These are phyloP conservation scores for Trametes maxima DNA, from an alignment of 768 basidiomycete genomes.

Conservation along the genomic window DNA sequence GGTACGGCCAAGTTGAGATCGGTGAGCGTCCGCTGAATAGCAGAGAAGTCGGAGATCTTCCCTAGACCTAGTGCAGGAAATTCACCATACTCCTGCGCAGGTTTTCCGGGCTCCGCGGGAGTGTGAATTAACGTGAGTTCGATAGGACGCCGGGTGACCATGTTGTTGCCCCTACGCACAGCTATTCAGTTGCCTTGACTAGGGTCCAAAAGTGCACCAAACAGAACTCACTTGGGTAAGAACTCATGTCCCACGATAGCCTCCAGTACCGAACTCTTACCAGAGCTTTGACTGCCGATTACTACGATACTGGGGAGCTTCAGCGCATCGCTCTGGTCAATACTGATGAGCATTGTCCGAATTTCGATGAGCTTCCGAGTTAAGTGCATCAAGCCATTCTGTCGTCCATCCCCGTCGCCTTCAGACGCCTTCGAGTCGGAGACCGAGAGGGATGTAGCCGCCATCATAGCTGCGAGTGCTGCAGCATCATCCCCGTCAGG, in stretches of 20 bases:
- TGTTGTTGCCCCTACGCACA: conserved; percentile 84
- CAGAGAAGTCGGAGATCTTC: conserved; percentile 87
- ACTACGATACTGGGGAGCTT: conserved; percentile 98
- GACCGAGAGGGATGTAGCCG: conserved; percentile 78
- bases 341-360: conserved; percentile 88
- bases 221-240: conserved; percentile 84
- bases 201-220: not conserved
- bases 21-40: conserved; percentile 89
- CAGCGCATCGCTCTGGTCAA: conserved; percentile 93
- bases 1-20: conserved; percentile 96
- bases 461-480: conserved; percentile 73
- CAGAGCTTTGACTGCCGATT: conserved; percentile 97
- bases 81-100: conserved; percentile 83
- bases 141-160: conserved; percentile 98
- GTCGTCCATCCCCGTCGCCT: conserved; percentile 45
- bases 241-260: conserved; percentile 98
- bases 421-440: conserved; percentile 51
- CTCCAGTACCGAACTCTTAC: conserved; percentile 97
- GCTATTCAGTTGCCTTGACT: conserved; percentile 9
- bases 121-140: conserved; percentile 97
- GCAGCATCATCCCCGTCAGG: conserved; percentile 59
- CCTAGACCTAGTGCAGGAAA: conserved; percentile 90
- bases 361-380: conserved; percentile 97
- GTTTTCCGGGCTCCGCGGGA: conserved; percentile 57
- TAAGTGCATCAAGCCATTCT: conserved; percentile 89